Conservation (phyloP, 148 eudicot species). For the Drosera capensis region DNA sequence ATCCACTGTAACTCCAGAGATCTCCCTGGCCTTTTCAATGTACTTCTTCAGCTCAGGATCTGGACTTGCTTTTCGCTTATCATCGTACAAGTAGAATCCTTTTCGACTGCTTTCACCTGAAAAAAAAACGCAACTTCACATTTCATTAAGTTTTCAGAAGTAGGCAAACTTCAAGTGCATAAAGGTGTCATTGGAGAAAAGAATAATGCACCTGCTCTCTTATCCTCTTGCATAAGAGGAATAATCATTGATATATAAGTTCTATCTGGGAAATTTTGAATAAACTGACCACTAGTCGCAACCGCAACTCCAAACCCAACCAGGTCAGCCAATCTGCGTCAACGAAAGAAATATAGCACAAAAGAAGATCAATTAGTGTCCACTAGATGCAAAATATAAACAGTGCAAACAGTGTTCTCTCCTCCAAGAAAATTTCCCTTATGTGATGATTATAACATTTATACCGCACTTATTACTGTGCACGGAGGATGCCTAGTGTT, state of each 20-base stretch:
- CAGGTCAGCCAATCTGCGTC: slow-evolving; percentile 68
- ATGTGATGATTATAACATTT: too few relatives aligned
- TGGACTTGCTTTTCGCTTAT: slow-evolving; percentile 70
- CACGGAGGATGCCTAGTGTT: too few relatives aligned
- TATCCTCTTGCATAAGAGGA: slow-evolving; percentile 91
- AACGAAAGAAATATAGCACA: too few relatives aligned
- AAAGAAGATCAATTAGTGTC: too few relatives aligned
- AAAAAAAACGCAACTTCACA: too few relatives aligned
- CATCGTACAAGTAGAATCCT: slow-evolving; percentile 77
- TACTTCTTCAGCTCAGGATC: slow-evolving; percentile 73
- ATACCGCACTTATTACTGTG: too few relatives aligned
- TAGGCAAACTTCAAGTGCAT: slow-evolving; percentile 3
- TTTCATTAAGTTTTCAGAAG: too few relatives aligned
- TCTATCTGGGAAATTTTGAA: slow-evolving; percentile 73
- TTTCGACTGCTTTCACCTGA: slow-evolving; percentile 82
- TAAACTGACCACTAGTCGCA: slow-evolving; percentile 62
- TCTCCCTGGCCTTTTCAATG: slow-evolving; percentile 72
- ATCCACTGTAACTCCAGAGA: slow-evolving; percentile 52
- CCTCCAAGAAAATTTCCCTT: too few relatives aligned
- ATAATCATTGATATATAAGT: slow-evolving; percentile 73
- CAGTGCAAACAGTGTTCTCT: too few relatives aligned
- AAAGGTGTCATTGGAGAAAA: not conserved
- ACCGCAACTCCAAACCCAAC: slow-evolving; percentile 91
- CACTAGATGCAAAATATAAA: too few relatives aligned
- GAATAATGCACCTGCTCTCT: slow-evolving; percentile 59